Base-by-base conservation (phyloP, 202 grass and related monocot species). In the Dendrocalamus latiflorus region DNA sequence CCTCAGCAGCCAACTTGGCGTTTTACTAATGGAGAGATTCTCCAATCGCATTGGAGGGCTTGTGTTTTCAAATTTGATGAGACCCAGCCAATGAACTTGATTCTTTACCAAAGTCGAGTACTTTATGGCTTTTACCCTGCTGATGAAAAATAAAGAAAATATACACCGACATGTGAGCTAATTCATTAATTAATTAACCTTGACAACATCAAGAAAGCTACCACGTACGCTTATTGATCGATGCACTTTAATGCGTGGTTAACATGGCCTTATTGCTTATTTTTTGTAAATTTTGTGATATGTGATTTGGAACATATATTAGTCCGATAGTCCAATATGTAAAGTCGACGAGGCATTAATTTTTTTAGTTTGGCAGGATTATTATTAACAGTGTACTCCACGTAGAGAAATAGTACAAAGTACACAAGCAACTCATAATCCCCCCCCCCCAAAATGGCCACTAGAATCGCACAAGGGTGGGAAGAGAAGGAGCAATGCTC, bases 21-120 rank as follows among this genome's bases (percentile, higher is more conserved):
- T 60, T 70, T 76, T 69, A 64, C 37, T 89, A 68, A 24, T 21
- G 26, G 24, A 16, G 37, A 74, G 81, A 75, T 85, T 85, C 76
- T 85, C 44, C 61, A 0, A 11, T 39, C 53, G 71, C 60, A 80
- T 70, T 69, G 76, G 81, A 75, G 24, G 48, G 51, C 53, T 51
- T 24, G 49, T 61, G 39, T 57, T 67, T 67, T 21, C 21, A 76
- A 48, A 39, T 66, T 77, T 65, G 59, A 74, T 25, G 36, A 48
- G 36, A 48, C 37, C 45, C 6, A 44, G 24, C 21, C 18, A 65
- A 55, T 55, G 6, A 6, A 17, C 33, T 72, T 24, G 17, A 53
- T 12, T 81, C 53, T 87, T 49, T 76, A 41, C 45, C n/a, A 45
- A 67, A 56, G 25, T 59, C 50, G 10, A 11, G 57, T 28, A 28